phyloP scores from a whole-genome alignment of 2,329 filamentous ascomycete genomes.

The Anthostomella pinea region DNA sequence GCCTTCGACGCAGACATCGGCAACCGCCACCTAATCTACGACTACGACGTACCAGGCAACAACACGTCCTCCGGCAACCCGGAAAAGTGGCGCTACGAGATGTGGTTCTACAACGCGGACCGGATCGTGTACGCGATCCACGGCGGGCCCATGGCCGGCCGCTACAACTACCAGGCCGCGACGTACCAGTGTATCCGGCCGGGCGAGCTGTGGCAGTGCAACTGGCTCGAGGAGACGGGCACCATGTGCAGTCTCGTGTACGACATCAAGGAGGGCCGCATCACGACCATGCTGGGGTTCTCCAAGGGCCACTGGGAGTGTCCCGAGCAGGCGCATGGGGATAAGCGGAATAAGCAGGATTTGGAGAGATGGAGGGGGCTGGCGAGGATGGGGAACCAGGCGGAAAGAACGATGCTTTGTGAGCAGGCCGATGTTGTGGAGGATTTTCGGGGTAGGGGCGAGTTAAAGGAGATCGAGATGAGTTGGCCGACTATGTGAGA shows the following conservation, averaged over 20 bases:
- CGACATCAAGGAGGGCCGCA: slow-evolving; percentile 46
- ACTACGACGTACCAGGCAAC: slow-evolving; percentile 7
- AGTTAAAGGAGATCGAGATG: slow-evolving; percentile 1
- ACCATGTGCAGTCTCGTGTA: slow-evolving; percentile 55
- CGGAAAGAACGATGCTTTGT: slow-evolving; percentile 48
- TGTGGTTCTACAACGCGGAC: slow-evolving; percentile 57
- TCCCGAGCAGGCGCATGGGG: slow-evolving; percentile 48
- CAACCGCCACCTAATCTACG: slow-evolving; percentile 15
- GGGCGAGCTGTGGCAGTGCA: slow-evolving; percentile 58
- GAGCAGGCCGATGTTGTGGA: slow-evolving; percentile 45
- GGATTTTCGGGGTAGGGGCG: background rate
- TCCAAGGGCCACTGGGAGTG: slow-evolving; percentile 56
- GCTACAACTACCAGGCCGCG: slow-evolving; percentile 51
- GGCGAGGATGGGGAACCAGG: slow-evolving; percentile 47
- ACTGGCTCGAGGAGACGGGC: slow-evolving; percentile 60
- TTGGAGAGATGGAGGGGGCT: slow-evolving; percentile 50
- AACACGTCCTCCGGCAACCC: slow-evolving; percentile 11
- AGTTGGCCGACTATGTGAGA: slow-evolving; percentile 3
- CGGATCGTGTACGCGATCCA: slow-evolving; percentile 58
- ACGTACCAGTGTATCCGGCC: slow-evolving; percentile 57
- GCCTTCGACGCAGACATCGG: slow-evolving; percentile 11
- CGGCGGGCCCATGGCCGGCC: slow-evolving; percentile 56
- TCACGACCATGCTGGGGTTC: slow-evolving; percentile 53
- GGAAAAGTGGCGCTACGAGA: slow-evolving; percentile 53
- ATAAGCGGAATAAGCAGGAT: slow-evolving; percentile 51